Evolutionary conservation across 176 grass and related monocot genomes (phyloP), one percentile per base, ranked within the genome.

Genomic region (Elymus sibiricus): DNA sequence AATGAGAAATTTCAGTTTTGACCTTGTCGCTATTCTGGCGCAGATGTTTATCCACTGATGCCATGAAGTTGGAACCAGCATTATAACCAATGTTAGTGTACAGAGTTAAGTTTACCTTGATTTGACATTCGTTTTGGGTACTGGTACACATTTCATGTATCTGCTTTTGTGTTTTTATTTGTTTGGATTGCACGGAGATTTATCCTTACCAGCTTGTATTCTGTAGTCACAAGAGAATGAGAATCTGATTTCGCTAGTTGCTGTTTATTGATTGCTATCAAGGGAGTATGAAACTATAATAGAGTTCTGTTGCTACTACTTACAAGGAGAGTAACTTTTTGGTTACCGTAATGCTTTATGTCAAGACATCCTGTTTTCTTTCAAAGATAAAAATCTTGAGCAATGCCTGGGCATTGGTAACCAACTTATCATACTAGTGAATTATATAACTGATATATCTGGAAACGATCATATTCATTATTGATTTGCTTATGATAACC

Each of bases 101-200:
- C 84, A 81, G 77, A 76, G 42, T 82, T 82, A 87, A 74, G 70
- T 87, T 82, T 79, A 74, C 31, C 77, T 74, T 56, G 19, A 24
- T 68, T 87, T 81, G 65, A 58, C 24, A 32, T 79, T 79, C 1
- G 53, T 55, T 88, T 58, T 83, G 66, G 59, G 73, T 53, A 61
- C 31, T 68, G n/a, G 66, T 87, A 82, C 81, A 84, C 64, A 90
- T 85, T 83, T 87, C 53, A 62, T 87, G 77, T 67, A 87, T 72
- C 47, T 38, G 32, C 70, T 87, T 60, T 46, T 0, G 1, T 69
- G 13, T 62, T 53, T 61, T 72, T 31, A 25, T 70, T 77, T 70
- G 28, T 35, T 74, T 77, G 60, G 47, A 72, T 71, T 81, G 42
- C 32, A 51, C 19, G 70, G 58, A 59, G 76, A 29, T 56, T 89